Evolutionary conservation across 106 monocot genomes (phyloP), one percentile per base, ranked within the genome.

Genomic region (Phalaenopsis equestris): DNA sequence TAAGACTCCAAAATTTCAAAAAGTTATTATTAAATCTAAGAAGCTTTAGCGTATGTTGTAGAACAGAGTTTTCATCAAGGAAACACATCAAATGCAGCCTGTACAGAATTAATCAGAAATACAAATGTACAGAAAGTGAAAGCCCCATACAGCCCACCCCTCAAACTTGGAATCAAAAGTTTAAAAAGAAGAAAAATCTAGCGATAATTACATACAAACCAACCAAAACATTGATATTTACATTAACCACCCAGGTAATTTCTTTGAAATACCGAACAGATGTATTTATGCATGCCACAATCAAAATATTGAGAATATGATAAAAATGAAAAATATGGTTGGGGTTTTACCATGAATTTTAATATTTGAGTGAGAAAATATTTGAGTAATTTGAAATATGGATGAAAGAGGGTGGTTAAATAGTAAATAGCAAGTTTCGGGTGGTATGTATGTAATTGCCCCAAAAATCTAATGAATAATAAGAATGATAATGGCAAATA

Each of bases 31-130:
- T 41, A 72, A 74, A 42, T 74, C n/a, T 74, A 42, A 72, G 8
- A 15, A 45, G n/a, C n/a, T 74, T 74, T 6, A 74, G 15, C 8
- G 43, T 45, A 19, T 74, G 45, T 74, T 74, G 18, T 43, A 74
- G 43, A 74, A 74, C 38, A 74, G 5, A 16, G 43, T 43, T 49
- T 12, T 18, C 74, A 75, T 43, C 21, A 48, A 24, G 9, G 30
- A 47, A 76, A 49, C 46, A 10, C 30, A 52, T 23, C 15, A 48
- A 76, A 49, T 48, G 49, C 12, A 76, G n/a, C 76, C 52, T 76
- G 76, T 49, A 14, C 21, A 76, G 76, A 47, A 23, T 42, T 48
- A 52, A 76, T 70, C 10, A 70, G 38, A 38, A 70, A 74, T n/a
- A 45, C 23, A 42, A 4, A 76, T 49, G 49, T 5, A 30, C 6